Evolutionary conservation across 331 rosid genomes (phyloP), one percentile per base, ranked within the genome.

Genomic region (Acacia concinna): DNA sequence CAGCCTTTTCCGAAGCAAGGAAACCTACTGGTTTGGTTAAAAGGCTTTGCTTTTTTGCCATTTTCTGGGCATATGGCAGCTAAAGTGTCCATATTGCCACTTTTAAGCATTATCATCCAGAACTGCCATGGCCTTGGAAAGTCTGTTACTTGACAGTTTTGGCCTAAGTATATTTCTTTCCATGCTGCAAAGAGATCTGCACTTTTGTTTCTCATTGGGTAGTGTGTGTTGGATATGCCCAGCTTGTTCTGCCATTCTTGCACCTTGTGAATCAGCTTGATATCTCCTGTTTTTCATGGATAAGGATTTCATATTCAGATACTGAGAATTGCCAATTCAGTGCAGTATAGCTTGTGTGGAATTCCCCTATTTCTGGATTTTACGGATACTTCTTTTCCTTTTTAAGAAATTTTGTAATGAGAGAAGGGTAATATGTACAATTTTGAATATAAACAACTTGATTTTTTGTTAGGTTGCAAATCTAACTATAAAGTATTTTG

Each of bases 1-100:
- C 88, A 85, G 37, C 88, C 88, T 76, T 71, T 76, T 57, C 84
- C 88, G 72, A 82, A 85, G 82, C 88, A 85, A 17, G 88, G 88
- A 37, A 85, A 85, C 28, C 64, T 21, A 3, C 59, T 41, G 31
- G 74, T n/a, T 74, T 81, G 86, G 23, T 75, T 75, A 18, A 85
- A 85, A 35, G 89, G 81, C 56, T 65, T 47, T 6, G 79, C 43
- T 68, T 71, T 81, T 12, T 37, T 17, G 54, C 86, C 87, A 81
- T 71, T 66, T 40, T 84, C 63, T 9, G 87, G 85, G 74, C 87
- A 83, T 5, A 18, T 9, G 3, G 82, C 85, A 0, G 87, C 87
- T 43, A 54, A 32, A 13, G 86, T 81, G 75, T 84, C 87, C 87
- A 81, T 83, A 74, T 84, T 86, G 9, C 87, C 86, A 81, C 78